Conservation (phyloP, 1,284 basidiomycete species). For the Ganoderma lingzhi region DNA sequence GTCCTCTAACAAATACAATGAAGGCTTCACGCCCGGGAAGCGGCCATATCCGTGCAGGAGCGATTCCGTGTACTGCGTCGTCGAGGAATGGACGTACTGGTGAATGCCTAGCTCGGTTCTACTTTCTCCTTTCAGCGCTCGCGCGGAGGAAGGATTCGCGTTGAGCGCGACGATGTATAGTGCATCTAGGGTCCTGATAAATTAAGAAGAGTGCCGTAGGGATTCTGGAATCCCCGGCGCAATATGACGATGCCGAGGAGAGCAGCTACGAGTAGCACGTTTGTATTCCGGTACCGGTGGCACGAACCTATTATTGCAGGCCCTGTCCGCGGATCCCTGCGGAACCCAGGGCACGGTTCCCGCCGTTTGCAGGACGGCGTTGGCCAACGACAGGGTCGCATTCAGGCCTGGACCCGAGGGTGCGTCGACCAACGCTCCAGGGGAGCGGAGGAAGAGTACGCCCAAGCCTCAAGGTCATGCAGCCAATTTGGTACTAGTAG, state of each 20-base stretch:
- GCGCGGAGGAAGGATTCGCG: neutral
- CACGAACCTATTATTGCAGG: neutral
- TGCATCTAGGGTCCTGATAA: constrained; percentile 1
- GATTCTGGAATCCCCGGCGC: neutral
- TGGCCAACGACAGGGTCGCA: no score
- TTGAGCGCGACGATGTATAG: constrained; percentile 12
- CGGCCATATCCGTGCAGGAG: constrained; percentile 61
- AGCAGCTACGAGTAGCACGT: neutral
- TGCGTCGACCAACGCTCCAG: neutral
- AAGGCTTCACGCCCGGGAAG: constrained; percentile 43
- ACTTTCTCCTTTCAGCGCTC: neutral
- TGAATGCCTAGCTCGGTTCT: constrained; percentile 34
- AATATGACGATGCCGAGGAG: neutral
- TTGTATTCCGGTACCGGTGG: constrained; percentile 5
- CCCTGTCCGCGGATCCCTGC: neutral
- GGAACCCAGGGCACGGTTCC: neutral
- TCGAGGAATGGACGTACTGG: constrained; percentile 77
- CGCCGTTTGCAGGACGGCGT: neutral
- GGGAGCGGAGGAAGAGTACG: constrained; percentile 5
- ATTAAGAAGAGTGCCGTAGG: neutral
- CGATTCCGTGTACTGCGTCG: constrained; percentile 70
- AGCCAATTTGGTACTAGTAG: constrained; percentile 4
- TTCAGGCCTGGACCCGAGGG: neutral
- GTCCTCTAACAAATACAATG: constrained; percentile 29
- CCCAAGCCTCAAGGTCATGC: neutral